These are phyloP conservation scores for Yamadazyma endophytica DNA, from an alignment of 805 yeast species.

Conservation along the genomic window DNA sequence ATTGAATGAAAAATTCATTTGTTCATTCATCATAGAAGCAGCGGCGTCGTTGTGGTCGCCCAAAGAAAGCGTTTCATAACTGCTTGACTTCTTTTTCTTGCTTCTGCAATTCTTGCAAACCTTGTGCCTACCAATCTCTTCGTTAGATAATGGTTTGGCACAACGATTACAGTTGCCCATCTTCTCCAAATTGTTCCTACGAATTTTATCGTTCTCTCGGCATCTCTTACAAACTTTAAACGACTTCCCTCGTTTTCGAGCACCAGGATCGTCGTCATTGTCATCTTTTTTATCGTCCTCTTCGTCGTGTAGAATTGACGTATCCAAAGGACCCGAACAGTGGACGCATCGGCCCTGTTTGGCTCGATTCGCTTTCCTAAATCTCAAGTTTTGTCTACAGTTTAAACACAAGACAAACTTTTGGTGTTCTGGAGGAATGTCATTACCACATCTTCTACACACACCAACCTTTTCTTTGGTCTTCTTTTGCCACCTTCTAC, in stretches of 20 bases:
- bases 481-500: slow-evolving; percentile 60
- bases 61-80: too few species aligned
- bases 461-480: slow-evolving; percentile 59
- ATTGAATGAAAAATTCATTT: background rate
- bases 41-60: slow-evolving; percentile 2
- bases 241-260: slow-evolving; percentile 16
- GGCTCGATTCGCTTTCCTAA: slow-evolving; percentile 54
- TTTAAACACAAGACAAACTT: slow-evolving; percentile 57
- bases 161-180: slow-evolving; percentile 63
- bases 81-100: slow-evolving; percentile 41
- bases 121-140: slow-evolving; percentile 49
- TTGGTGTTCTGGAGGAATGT: slow-evolving; percentile 46
- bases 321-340: slow-evolving; percentile 54
- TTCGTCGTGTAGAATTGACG: slow-evolving; percentile 32
- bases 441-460: slow-evolving; percentile 60
- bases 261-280: slow-evolving; percentile 1
- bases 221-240: slow-evolving; percentile 67
- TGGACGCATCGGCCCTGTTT: slow-evolving; percentile 66
- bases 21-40: background rate
- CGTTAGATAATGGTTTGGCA: slow-evolving; percentile 43
- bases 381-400: slow-evolving; percentile 53
- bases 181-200: slow-evolving; percentile 53
- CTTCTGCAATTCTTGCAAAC: slow-evolving; percentile 53
- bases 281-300: slow-evolving; percentile 10
- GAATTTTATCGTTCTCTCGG: slow-evolving; percentile 54